Conservation (phyloP, 2,329 filamentous ascomycete genomes). For the Mollisiaceae sp. region DNA sequence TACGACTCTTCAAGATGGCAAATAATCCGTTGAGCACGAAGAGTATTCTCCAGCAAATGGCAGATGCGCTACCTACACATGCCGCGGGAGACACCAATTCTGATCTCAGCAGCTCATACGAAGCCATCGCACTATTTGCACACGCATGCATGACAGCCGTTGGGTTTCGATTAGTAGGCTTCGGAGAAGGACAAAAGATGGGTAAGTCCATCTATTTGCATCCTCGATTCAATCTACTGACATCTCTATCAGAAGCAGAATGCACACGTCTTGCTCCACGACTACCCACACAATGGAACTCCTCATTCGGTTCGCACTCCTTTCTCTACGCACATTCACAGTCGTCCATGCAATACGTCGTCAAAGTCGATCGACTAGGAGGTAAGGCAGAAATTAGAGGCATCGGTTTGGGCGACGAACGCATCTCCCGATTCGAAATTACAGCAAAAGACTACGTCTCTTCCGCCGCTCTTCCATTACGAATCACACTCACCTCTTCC, state of each 20-base stretch:
- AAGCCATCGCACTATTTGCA: conserved; percentile 81
- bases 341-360: conserved; percentile 81
- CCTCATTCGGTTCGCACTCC: conserved; percentile 69
- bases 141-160: conserved; percentile 84
- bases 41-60: conserved; percentile 60
- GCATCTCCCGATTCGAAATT: conserved; percentile 78
- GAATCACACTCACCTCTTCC: conserved; percentile 55
- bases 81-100: conserved; percentile 58
- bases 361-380: conserved; percentile 83
- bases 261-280: conserved; percentile 63
- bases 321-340: conserved; percentile 89
- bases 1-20: conserved; percentile 31
- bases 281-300: conserved; percentile 82
- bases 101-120: conserved; percentile 72
- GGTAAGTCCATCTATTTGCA: conserved; percentile 51
- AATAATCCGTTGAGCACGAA: conserved; percentile 49
- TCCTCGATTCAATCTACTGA: conserved; percentile 15
- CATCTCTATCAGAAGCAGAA: conserved; percentile 53
- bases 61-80: conserved; percentile 63
- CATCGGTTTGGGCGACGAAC: conserved; percentile 79
- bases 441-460: conserved; percentile 77
- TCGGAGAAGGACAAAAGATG: conserved; percentile 81
- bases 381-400: conserved; percentile 84
- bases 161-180: conserved; percentile 80
- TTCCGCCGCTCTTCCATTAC: conserved; percentile 58